Base-by-base conservation (phyloP, 2,329 filamentous ascomycete genomes). In the Fusarium verrucosum region DNA sequence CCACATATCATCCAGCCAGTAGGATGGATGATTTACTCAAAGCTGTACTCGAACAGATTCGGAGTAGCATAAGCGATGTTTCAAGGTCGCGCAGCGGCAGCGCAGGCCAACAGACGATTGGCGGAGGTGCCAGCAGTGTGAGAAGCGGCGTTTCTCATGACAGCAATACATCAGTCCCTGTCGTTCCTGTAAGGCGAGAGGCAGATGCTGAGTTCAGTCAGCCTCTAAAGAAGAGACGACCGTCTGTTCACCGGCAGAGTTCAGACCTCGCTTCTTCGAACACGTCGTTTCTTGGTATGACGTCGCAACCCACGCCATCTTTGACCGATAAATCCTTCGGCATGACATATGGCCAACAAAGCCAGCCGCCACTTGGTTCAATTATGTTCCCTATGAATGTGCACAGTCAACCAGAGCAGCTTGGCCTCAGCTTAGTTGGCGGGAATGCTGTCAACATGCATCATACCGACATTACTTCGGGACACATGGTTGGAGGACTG, bases 21-120 rank as follows among this genome's bases (percentile, higher is more conserved):
- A 78, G 81, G 49, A 86, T 86, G 83, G 81, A 83, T 26, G 75
- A 78, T 16, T 77, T 85, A 7, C 77, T 86, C 5, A 80, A 82
- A 58, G 80, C 79, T n/a, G 82, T 85, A n/a, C 77, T 85, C 35
- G 73, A 78, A 8, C 81, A 85, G 61, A 76, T 85, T 3, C 77
- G 76, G 7, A 65, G 59, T n/a, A 73, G 75, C 38, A 68, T 77
- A 47, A 58, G 58, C 26, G 70, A 73, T 10, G 38, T 28, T 5
- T 35, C 65, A 14, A 41, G 63, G 11, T 58, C 69, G 51, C 65
- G 67, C 25, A 69, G 67, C 16, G 69, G 55, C 11, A 70, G 65
- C 38, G 65, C 38, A 5, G 61, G 57, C 10, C 51, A 61, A 16
- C 49, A 62, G 9, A 43, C 42, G 9, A 30, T 52, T 7, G 46